Conservation (phyloP, 371 early-diverging fungal genomes). For the Rhizopus sp. region DNA sequence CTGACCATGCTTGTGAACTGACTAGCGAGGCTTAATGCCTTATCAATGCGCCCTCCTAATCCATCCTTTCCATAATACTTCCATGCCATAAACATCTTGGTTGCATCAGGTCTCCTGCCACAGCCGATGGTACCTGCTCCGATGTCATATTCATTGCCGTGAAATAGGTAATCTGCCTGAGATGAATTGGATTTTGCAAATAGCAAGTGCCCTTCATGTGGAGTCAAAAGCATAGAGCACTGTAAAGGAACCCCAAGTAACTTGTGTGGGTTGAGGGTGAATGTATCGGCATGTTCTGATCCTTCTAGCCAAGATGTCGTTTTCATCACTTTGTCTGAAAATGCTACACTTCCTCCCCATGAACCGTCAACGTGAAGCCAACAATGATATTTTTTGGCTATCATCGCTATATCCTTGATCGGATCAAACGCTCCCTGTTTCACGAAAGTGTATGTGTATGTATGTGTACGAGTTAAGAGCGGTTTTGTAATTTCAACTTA, state of each 20-base stretch:
- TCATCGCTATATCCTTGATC: conserved; percentile 54
- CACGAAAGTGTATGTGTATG: background rate
- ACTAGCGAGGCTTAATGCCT: conserved; percentile 47
- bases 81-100: conserved; percentile 87
- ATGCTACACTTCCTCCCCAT: conserved; percentile 81
- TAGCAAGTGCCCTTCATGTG: conserved; percentile 43
- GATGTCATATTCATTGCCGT: conserved; percentile 70
- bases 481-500: conserved; percentile 17
- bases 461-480: background rate
- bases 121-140: conserved; percentile 87
- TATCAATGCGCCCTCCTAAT: conserved; percentile 50
- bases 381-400: conserved; percentile 66
- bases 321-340: conserved; percentile 49
- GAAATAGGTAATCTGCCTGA: conserved; percentile 79
- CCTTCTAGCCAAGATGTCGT: conserved; percentile 55
- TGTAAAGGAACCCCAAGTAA: conserved; percentile 83
- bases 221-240: conserved; percentile 79
- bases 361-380: conserved; percentile 90
- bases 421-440: conserved; percentile 80
- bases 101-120: conserved; percentile 82
- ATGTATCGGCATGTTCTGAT: conserved; percentile 65
- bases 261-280: conserved; percentile 88
- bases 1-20: conserved; percentile 42
- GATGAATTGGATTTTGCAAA: conserved; percentile 64
- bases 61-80: conserved; percentile 70